These are phyloP conservation scores for Gorgonomyces haynaldii DNA, from an alignment of 192 early-diverging fungal species.

Conservation along the genomic window DNA sequence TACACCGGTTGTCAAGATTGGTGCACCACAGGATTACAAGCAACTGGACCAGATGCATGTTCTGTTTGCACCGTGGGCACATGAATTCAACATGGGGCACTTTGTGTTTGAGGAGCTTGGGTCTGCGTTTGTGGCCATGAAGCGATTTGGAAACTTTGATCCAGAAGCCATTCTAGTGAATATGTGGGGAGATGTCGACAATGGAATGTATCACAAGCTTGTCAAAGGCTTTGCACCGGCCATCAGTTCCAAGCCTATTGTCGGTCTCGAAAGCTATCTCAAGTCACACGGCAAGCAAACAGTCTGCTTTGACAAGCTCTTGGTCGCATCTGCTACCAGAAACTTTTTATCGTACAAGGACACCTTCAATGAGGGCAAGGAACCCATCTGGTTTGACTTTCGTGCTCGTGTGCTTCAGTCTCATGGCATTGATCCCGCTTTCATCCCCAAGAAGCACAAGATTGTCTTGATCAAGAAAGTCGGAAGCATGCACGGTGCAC, in stretches of 20 bases:
- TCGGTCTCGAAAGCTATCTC: conserved; percentile 9
- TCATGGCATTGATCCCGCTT: conserved; percentile 11
- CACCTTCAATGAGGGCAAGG: conserved; percentile 16
- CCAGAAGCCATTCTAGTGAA: neutral
- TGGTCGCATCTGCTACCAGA: conserved; percentile 17
- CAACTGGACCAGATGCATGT: conserved; percentile 4
- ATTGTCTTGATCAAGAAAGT: conserved; percentile 26
- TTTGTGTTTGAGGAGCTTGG: conserved; percentile 24
- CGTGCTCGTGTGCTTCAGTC: conserved; percentile 11
- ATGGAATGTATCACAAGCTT: conserved; percentile 14
- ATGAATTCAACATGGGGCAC: conserved; percentile 22
- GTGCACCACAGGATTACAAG: conserved; percentile 4
- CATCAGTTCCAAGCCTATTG: conserved; percentile 9
- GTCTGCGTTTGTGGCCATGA: conserved; percentile 16
- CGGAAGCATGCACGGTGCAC: conserved; percentile 4
- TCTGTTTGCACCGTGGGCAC: conserved; percentile 14
- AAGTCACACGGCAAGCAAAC: neutral
- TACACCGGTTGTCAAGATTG: conserved; percentile 1
- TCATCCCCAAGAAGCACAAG: conserved; percentile 9
- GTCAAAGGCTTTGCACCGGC: conserved; percentile 11
- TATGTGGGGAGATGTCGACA: conserved; percentile 10
- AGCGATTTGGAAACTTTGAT: conserved; percentile 11
- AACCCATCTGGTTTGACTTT: conserved; percentile 16
- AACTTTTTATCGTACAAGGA: conserved; percentile 11
- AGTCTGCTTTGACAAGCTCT: conserved; percentile 19